Evolutionary conservation across 257 asterid genomes (phyloP), one percentile per base, ranked within the genome.

Genomic region (Verbena officinalis): DNA sequence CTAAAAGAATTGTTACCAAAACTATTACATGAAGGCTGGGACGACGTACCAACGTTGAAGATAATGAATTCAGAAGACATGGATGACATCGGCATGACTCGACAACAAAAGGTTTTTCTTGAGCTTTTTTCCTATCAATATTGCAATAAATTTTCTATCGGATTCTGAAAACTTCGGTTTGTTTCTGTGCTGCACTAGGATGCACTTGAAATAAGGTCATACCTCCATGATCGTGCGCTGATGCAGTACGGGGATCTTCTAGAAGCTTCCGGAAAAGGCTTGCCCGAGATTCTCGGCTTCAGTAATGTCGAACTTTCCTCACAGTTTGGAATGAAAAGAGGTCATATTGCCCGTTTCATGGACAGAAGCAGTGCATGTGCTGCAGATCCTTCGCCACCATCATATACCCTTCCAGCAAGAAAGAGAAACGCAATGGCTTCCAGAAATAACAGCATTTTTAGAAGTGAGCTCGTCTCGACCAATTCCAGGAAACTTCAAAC

Each of bases 21-120:
- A 83, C 82, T 90, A 73, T 42, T 85, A 65, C 90, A 87, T 61
- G 88, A 83, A 71, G 97, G 96, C 13, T 90, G 96, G 97, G 97
- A 87, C 52, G 95, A 90, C n/a, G 92, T 90, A 10, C 96, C 96
- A 6, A 81, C 97, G 45, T 59, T 90, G 86, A 90, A 87, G 92
- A 64, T 83, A 17, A 85, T 90, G 95, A 83, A 72, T 76, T 48
- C 81, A 3, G 95, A 87, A 4, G 95, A 87, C 55, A 84, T 77
- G 94, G 75, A 81, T 50, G 84, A 82, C 52, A 65, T 90, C 21
- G 86, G 81, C 73, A 78, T 90, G 85, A 81, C 77, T 64, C 85
- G 70, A 51, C 80, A 76, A 17, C 97, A 90, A 27, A 90, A 90
- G 97, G 97, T 90, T n/a, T n/a, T n/a, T n/a, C n/a, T n/a, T 78